These are phyloP conservation scores for Puccinia horiana DNA, from an alignment of 1,284 basidiomycete genomes.

Conservation along the genomic window DNA sequence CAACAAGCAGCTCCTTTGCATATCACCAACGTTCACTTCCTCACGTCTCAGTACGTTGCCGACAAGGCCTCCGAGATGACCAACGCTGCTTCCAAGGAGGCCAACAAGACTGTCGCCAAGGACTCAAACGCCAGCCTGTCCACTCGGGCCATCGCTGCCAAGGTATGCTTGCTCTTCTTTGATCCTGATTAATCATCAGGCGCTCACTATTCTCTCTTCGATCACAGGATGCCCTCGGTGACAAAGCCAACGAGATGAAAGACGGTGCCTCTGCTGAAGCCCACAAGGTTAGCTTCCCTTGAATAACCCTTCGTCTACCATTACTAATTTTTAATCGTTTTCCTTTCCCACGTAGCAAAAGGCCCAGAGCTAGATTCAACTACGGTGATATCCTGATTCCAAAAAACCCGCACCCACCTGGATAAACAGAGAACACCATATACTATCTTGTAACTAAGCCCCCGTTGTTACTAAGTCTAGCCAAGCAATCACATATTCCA, in stretches of 20 bases:
- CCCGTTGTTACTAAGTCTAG: neutral
- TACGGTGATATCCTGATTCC: neutral
- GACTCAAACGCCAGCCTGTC: constrained; percentile 52
- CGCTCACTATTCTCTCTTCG: neutral
- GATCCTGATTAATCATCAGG: neutral
- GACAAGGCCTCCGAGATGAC: constrained; percentile 51
- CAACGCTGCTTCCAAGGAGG: constrained; percentile 53
- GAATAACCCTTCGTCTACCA: neutral
- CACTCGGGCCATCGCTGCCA: constrained; percentile 51
- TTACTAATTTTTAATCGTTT: neutral
- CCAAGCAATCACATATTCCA: neutral
- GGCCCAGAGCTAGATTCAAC: neutral
- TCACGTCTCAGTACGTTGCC: constrained; percentile 50
- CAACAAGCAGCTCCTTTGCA: neutral
- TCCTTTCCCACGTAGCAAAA: constrained; percentile 5
- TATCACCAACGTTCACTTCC: too few species aligned
- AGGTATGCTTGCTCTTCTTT: constrained; percentile 21
- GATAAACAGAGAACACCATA: neutral
- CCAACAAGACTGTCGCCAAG: constrained; percentile 55
- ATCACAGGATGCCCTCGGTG: constrained; percentile 49
- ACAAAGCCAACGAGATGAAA: constrained; percentile 51
- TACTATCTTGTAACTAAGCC: neutral
- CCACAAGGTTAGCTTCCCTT: constrained; percentile 26
- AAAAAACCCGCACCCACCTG: too few species aligned
- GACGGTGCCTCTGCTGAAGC: constrained; percentile 37